These are phyloP conservation scores for Amylocystis lapponica DNA, from an alignment of 768 basidiomycete species.

Conservation along the genomic window DNA sequence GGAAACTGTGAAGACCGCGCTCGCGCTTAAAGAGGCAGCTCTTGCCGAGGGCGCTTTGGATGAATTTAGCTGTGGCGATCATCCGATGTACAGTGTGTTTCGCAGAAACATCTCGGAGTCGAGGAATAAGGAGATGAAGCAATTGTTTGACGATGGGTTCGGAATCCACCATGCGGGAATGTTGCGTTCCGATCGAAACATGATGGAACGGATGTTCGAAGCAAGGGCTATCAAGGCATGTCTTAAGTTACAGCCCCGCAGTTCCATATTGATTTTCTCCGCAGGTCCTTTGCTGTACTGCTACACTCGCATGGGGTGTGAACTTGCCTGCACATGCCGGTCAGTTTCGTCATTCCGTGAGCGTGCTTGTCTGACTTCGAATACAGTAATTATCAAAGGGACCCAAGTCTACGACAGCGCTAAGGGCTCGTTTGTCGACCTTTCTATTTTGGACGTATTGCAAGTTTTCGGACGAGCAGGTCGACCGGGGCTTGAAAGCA, in stretches of 20 bases:
- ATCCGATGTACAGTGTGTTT: constrained; percentile 74
- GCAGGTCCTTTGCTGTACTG: constrained; percentile 95
- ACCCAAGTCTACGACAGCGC: constrained; percentile 93
- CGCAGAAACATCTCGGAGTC: constrained; percentile 75
- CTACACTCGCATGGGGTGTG: constrained; percentile 98
- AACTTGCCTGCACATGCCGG: constrained; percentile 98
- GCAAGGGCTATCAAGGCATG: constrained; percentile 84
- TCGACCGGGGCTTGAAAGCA: constrained; percentile 78
- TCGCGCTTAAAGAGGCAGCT: constrained; percentile 73
- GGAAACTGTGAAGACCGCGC: constrained; percentile 92
- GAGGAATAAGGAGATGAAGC: constrained; percentile 94
- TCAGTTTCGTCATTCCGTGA: constrained; percentile 26
- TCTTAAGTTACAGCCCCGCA: neutral
- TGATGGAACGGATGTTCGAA: constrained; percentile 94
- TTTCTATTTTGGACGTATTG: constrained; percentile 91
- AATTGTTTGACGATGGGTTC: constrained; percentile 86
- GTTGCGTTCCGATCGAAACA: constrained; percentile 88
- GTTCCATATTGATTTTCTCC: constrained; percentile 1
- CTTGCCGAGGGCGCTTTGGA: constrained; percentile 63
- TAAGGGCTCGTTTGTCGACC: constrained; percentile 85
- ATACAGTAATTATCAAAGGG: constrained; percentile 87
- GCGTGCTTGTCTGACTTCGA: constrained; percentile 1
- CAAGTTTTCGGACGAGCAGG: constrained; percentile 98
- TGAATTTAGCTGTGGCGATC: constrained; percentile 76
- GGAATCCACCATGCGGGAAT: constrained; percentile 99